phyloP scores from a whole-genome alignment of 2,329 filamentous ascomycete species.

The Phialophora macrospora region DNA sequence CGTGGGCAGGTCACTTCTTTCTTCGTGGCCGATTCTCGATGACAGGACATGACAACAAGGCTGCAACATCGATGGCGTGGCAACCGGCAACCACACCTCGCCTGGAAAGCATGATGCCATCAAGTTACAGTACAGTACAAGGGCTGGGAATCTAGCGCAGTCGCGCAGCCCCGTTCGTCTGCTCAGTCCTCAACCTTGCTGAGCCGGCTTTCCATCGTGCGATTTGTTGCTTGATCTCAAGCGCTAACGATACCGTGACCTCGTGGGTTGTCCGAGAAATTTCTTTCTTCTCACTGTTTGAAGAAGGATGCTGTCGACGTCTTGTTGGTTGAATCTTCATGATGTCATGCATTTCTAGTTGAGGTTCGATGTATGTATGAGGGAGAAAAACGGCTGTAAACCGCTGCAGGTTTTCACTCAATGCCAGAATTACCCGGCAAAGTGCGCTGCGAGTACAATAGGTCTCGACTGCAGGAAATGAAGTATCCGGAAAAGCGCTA shows the following conservation, averaged over 20 bases:
- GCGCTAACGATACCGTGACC: too few relatives aligned
- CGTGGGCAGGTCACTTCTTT: neutral
- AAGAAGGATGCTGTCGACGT: too few relatives aligned
- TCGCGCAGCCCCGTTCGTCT: neutral
- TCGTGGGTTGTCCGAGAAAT: neutral
- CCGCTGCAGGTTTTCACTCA: too few relatives aligned
- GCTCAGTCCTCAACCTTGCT: neutral
- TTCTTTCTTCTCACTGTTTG: neutral
- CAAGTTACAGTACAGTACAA: neutral
- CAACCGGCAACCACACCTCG: neutral
- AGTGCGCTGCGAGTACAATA: too few relatives aligned
- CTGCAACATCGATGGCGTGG: neutral
- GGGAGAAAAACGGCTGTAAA: too few relatives aligned
- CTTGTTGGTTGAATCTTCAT: too few relatives aligned
- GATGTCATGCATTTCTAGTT: too few relatives aligned
- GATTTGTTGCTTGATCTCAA: neutral
- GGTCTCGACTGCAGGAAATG: too few relatives aligned
- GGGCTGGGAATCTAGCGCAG: neutral
- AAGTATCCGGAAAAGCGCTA: too few relatives aligned
- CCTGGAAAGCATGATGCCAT: neutral
- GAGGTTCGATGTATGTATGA: too few relatives aligned
- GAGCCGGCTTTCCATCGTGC: neutral
- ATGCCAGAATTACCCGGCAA: too few relatives aligned
- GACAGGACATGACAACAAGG: neutral
- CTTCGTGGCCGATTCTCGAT: neutral